Evolutionary conservation across 345 rosid genomes (phyloP), one percentile per base, ranked within the genome.

Genomic region (Gossypium anomalum): DNA sequence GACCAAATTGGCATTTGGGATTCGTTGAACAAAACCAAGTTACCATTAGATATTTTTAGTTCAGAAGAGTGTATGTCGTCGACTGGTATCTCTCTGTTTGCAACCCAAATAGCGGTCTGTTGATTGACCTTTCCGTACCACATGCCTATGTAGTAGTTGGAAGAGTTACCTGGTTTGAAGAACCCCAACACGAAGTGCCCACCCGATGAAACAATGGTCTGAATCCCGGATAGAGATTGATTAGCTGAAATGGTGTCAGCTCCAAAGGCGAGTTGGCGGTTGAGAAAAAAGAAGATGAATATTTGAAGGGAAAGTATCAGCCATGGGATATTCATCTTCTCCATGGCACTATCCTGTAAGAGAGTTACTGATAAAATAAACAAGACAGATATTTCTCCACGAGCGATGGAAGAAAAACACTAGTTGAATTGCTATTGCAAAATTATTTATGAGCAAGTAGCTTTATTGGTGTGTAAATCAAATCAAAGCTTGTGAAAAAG

Each of bases 151-250:
- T 80, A 80, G 29, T 38, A 56, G 14, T 74, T 70, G 10, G 75
- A 43, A 56, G 83, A 77, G 22, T 70, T 74, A 38, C 73, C 83
- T 48, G 80, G 83, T 4, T 1, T 56, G 83, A 80, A 77, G 78
- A 80, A 80, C 2, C 83, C 83, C 3, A 77, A 55, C 14, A 7
- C 62, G 61, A 80, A 77, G 61, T 41, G 23, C 6, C 63, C 73
- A 1, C 76, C 80, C 6, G 56, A n/a, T 9, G 83, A 80, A 29
- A 23, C 45, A 16, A 80, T 60, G 12, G 83, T 80, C 4, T 53
- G 68, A 15, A 70, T n/a, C 3, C 80, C 83, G 7, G 80, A 80
- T 2, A 80, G 76, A 29, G 83, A 47, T 1, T 67, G 75, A 53
- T 56, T 68, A 43, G 60, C 69, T 0, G 65, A 44, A 74, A 80